Base-by-base conservation (phyloP, 352 stramenopile species). In the Hyaloperonospora brassicae region DNA sequence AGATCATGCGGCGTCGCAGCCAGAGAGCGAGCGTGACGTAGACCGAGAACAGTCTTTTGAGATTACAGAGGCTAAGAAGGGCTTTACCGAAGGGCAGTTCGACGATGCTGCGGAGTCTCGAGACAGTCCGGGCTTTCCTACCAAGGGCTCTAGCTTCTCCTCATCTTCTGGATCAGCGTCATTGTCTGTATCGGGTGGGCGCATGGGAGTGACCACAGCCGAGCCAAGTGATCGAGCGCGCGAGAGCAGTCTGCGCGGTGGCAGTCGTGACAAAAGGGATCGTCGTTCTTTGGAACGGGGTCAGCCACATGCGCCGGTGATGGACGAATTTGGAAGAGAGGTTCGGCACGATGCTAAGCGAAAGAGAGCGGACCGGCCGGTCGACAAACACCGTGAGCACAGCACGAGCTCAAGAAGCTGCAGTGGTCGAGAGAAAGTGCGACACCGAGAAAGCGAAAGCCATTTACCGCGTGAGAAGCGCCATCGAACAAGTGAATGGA, bases 61-160 rank as follows among this genome's bases (percentile, higher is more conserved):
- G 12, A 40, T 27, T n/a, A 35, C 27, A 24, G 48, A 59, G 8
- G 17, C 35, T 27, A 43, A 48, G 31, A 27, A 10, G 27, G 25
- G 3, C 2, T 10, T 17, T 38, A 58, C 34, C 25, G 58, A 65
- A 22, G 64, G 58, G 9, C 76, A 89, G 54, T 88, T 89, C 54
- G 79, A 86, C 13, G 78, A 88, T 40, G 76, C 76, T 12, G 24
- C 39, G 6, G 55, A 60, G 13, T 43, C 59, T 44, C 67, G 50
- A 43, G 42, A 57, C 30, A 66, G 71, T 2, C 57, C 74, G 6
- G 68, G 63, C 1, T 70, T 78, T 42, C 61, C 66, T 14, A 55
- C 21, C 4, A 62, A 14, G n/a, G 58, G 62, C n/a, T 56, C 76
- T 5, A 62, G 62, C 0, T 55, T 59, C 39, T 61, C 60, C 47